Conservation (phyloP, 2,329 filamentous ascomycete species). For the Fusarium sp. region DNA sequence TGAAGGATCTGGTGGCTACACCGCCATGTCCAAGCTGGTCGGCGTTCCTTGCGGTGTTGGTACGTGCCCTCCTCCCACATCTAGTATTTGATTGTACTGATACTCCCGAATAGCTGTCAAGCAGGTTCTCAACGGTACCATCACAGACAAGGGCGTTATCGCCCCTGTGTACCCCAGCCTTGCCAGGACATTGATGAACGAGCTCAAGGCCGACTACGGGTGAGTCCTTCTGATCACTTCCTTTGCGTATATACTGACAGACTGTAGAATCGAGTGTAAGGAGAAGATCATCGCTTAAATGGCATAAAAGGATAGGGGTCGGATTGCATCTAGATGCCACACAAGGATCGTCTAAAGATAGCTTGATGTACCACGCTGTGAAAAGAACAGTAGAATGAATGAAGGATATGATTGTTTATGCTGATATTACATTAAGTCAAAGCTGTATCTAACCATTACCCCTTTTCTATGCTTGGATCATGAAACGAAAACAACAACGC, state of each 20-base stretch:
- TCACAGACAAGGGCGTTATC: constrained; percentile 76
- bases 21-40: constrained; percentile 84
- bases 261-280: constrained; percentile 23
- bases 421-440: constrained; percentile 24
- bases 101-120: constrained; percentile 61
- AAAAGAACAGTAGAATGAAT: constrained; percentile 24
- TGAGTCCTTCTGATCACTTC: background rate
- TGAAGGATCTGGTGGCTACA: constrained; percentile 78
- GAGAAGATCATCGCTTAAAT: constrained; percentile 30
- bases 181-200: constrained; percentile 77
- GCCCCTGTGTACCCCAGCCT: constrained; percentile 79
- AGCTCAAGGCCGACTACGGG: constrained; percentile 79
- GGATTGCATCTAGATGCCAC: background rate
- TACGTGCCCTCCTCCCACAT: background rate
- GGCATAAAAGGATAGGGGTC: background rate
- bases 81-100: background rate
- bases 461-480: constrained; percentile 24
- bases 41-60: constrained; percentile 68
- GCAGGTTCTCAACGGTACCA: constrained; percentile 78
- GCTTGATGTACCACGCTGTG: background rate
- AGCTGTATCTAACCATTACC: constrained; percentile 12
- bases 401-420: background rate
- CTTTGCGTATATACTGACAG: background rate
- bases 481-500: constrained; percentile 5
- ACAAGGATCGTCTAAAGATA: background rate